phyloP scores from a whole-genome alignment of 257 asterid genomes.

The Dorcoceras hygrometricum region DNA sequence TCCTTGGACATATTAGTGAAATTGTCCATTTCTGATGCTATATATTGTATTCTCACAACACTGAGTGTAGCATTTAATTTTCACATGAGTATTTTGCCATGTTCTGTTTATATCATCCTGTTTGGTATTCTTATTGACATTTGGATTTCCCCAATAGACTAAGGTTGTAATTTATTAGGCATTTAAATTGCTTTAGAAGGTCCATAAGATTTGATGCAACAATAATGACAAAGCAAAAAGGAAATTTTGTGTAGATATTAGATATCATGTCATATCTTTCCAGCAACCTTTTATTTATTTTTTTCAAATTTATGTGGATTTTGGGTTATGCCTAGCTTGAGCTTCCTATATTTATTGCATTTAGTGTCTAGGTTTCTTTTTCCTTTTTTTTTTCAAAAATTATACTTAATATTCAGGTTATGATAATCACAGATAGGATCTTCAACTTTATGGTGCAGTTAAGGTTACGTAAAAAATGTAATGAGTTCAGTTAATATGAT shows the following conservation, averaged over 20 bases:
- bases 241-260: not conserved
- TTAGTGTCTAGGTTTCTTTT: conserved; percentile 6
- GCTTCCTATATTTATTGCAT: conserved; percentile 10
- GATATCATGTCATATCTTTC: not conserved
- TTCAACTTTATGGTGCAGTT: not conserved
- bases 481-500: conserved; percentile 1
- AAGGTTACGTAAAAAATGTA: not conserved
- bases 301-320: not conserved
- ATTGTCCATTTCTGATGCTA: too few relatives aligned
- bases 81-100: not conserved
- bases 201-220: conserved; percentile 4
- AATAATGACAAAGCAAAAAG: not conserved
- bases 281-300: not conserved
- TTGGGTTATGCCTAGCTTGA: not conserved
- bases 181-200: conserved; percentile 6
- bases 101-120: not conserved
- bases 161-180: not conserved
- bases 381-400: not conserved
- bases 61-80: not conserved
- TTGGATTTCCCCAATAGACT: conserved; percentile 7
- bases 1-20: not conserved
- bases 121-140: not conserved
- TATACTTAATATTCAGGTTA: conserved; percentile 1
- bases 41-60: too few relatives aligned
- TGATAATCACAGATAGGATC: not conserved